Percentiles rank a stretch among this genome's conserved stretches.
These are phyloP conservation scores for Pythium monospermum DNA, from an alignment of 352 stramenopile genomes.

Conservation along the genomic window DNA sequence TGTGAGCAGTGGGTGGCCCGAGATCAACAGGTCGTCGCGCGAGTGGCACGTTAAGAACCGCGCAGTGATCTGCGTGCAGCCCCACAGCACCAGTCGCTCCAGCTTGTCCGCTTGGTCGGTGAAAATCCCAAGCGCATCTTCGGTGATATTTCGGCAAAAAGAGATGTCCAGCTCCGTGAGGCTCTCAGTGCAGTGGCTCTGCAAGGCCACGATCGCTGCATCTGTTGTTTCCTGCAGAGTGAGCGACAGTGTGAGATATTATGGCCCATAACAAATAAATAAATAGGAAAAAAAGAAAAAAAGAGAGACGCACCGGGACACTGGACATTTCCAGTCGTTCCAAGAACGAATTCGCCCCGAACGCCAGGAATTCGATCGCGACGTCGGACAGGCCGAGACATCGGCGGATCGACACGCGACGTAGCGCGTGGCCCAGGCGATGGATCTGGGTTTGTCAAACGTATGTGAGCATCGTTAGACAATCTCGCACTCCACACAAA, in stretches of 20 bases:
- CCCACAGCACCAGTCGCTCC: constrained; percentile 52
- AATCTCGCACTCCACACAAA: too few species aligned
- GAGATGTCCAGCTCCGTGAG: constrained; percentile 63
- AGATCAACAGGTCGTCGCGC: constrained; percentile 53
- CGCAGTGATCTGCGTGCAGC: constrained; percentile 76
- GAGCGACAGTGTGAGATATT: too few species aligned
- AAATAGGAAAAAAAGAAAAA: not conserved
- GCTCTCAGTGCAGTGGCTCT: constrained; percentile 40
- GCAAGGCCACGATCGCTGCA: constrained; percentile 36
- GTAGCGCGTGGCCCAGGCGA: constrained; percentile 42
- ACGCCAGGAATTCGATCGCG: constrained; percentile 50
- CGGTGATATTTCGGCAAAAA: constrained; percentile 65
- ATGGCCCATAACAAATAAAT: too few species aligned
- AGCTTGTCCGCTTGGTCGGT: constrained; percentile 43
- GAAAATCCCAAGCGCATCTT: constrained; percentile 64
- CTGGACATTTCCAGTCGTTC: constrained; percentile 71
- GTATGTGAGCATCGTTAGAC: too few species aligned
- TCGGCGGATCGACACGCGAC: constrained; percentile 48
- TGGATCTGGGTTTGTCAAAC: constrained; percentile 29
- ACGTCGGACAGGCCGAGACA: constrained; percentile 57
- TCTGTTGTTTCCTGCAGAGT: constrained; percentile 49
- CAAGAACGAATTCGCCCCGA: constrained; percentile 51
- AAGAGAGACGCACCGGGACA: constrained; percentile 39
- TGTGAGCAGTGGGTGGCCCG: constrained; percentile 63
- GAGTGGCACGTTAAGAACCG: constrained; percentile 69